Percentiles rank a stretch among this genome's conserved stretches.
These are phyloP conservation scores for Chlorella sorokiniana DNA, from an alignment of 139 green algal genomes.

Conservation along the genomic window DNA sequence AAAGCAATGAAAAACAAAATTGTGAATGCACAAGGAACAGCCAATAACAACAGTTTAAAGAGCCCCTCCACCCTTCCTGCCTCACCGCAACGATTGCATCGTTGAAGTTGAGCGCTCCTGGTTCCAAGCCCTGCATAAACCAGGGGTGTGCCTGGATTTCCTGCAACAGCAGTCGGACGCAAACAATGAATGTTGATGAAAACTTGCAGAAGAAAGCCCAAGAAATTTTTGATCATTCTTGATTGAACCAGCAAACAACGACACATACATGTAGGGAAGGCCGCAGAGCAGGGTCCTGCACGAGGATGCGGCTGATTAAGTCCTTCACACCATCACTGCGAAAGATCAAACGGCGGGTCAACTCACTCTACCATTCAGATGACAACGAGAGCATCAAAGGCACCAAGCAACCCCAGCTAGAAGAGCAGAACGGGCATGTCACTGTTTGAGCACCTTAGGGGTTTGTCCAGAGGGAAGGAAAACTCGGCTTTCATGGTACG, in stretches of 20 bases:
- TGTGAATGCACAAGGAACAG: no score
- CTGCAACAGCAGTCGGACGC: background rate
- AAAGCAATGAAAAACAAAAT: background rate
- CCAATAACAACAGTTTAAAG: no score
- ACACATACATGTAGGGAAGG: constrained; percentile 62
- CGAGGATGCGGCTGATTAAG: constrained; percentile 71
- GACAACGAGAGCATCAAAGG: no score
- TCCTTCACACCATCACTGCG: constrained; percentile 53
- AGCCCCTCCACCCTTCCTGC: no score
- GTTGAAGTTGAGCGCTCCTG: constrained; percentile 43
- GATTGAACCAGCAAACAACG: background rate
- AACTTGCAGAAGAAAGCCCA: background rate
- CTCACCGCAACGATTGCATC: constrained; percentile 38
- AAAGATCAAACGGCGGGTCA: background rate
- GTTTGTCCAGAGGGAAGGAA: constrained; percentile 51
- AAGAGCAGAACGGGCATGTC: background rate
- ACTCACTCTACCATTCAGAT: background rate
- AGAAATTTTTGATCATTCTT: background rate
- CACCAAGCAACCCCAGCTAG: background rate
- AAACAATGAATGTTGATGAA: background rate
- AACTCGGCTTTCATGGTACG: constrained; percentile 25
- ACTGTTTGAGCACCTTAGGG: constrained; percentile 8
- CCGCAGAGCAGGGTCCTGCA: constrained; percentile 72
- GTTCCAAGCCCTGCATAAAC: constrained; percentile 39
- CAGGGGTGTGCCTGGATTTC: constrained; percentile 61